These are phyloP conservation scores for Saccharomycopsis vini DNA, from an alignment of 805 yeast genomes.

Conservation along the genomic window DNA sequence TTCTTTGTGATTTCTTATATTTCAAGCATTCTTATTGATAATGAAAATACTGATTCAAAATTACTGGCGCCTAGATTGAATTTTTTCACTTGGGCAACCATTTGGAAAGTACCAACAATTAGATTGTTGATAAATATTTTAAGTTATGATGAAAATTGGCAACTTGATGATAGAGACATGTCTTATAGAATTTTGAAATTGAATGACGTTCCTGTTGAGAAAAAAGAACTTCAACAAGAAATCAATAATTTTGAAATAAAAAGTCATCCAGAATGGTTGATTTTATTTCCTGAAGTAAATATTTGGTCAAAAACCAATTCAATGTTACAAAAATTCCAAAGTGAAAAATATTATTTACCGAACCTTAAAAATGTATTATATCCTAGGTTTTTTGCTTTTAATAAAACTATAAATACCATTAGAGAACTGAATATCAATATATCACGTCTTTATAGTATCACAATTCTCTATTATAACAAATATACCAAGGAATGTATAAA, in stretches of 20 bases:
- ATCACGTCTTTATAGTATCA: conserved; percentile 42
- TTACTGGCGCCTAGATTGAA: conserved; percentile 34
- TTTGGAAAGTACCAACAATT: conserved; percentile 55
- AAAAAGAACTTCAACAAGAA: background rate
- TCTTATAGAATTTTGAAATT: conserved; percentile 24
- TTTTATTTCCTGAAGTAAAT: conserved; percentile 81
- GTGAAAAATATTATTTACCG: conserved; percentile 54
- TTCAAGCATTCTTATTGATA: conserved; percentile 2
- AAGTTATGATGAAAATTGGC: conserved; percentile 66
- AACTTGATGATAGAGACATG: conserved; percentile 26
- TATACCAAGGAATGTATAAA: conserved; percentile 20
- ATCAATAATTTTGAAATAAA: conserved; percentile 21
- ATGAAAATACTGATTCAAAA: background rate
- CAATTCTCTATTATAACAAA: conserved; percentile 34
- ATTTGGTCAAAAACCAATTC: conserved; percentile 43
- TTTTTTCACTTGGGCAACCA: conserved; percentile 62
- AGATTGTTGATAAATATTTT: conserved; percentile 38
- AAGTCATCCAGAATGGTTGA: conserved; percentile 49
- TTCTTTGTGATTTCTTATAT: conserved; percentile 15
- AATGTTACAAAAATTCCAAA: conserved; percentile 42
- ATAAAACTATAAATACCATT: conserved; percentile 38
- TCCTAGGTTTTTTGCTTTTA: conserved; percentile 63
- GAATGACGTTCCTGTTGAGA: conserved; percentile 1
- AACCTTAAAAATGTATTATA: conserved; percentile 53
- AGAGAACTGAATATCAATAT: conserved; percentile 21